Evolutionary conservation across 2,329 filamentous ascomycete genomes (phyloP).

Genomic region (Thermothelomyces thermophilus): DNA sequence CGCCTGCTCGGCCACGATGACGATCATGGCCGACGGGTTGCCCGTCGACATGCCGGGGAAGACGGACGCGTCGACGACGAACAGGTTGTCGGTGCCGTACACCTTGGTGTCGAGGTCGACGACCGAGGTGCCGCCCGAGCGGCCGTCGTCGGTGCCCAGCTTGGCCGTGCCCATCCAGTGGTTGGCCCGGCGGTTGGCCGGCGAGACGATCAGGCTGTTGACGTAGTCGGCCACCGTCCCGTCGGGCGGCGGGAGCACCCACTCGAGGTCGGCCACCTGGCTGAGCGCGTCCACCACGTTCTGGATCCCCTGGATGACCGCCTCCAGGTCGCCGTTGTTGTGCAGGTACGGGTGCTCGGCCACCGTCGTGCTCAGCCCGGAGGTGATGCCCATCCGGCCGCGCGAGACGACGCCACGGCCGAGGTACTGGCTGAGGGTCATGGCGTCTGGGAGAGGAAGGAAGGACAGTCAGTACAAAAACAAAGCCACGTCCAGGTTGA

Average conservation of each 20-base stretch:
- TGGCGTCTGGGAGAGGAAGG: conserved; percentile 33
- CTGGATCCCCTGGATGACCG: conserved; percentile 59
- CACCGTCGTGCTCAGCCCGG: conserved; percentile 51
- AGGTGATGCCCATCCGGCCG: conserved; percentile 54
- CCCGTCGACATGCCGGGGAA: conserved; percentile 63
- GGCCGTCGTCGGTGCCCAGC: conserved; percentile 51
- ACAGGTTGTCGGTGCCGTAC: conserved; percentile 62
- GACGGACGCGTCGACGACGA: conserved; percentile 61
- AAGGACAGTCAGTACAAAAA: conserved; percentile 3
- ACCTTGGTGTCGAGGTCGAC: conserved; percentile 59
- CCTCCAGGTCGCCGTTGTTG: conserved; percentile 52
- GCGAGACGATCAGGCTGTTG: conserved; percentile 37
- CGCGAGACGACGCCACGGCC: conserved; percentile 57
- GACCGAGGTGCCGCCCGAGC: conserved; percentile 47
- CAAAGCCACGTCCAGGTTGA: background rate
- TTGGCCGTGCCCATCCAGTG: conserved; percentile 56
- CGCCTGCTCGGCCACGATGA: conserved; percentile 57
- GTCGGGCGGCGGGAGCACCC: conserved; percentile 46
- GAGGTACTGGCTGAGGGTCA: conserved; percentile 55
- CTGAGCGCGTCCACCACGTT: conserved; percentile 49
- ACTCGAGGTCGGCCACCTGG: conserved; percentile 48
- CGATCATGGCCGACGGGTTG: conserved; percentile 61
- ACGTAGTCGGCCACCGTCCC: conserved; percentile 51
- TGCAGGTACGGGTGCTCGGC: conserved; percentile 53
- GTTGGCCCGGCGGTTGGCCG: conserved; percentile 38